Conservation (phyloP, 768 basidiomycete genomes). For the Rossbeevera mucosa region DNA sequence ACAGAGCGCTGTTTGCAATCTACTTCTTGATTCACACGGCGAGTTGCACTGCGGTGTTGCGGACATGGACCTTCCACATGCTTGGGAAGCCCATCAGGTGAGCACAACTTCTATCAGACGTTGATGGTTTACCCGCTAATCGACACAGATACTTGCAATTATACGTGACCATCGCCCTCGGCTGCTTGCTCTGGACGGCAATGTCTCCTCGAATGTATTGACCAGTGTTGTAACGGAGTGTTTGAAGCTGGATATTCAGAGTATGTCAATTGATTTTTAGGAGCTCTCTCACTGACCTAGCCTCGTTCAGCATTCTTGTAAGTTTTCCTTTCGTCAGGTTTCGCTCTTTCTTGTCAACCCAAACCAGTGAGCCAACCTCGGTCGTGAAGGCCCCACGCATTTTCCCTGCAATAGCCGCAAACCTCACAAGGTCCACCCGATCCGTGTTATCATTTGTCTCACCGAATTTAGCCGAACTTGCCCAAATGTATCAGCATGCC, state of each 20-base stretch:
- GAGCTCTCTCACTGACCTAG: slow-evolving; percentile 2
- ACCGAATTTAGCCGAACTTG: slow-evolving; percentile 82
- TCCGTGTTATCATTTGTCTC: slow-evolving; percentile 68
- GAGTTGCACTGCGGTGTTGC: slow-evolving; percentile 82
- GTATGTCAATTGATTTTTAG: slow-evolving; percentile 37
- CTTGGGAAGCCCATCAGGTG: slow-evolving; percentile 45
- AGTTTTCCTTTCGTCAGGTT: slow-evolving; percentile 21
- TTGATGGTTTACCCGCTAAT: neutral
- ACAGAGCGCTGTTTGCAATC: slow-evolving; percentile 80
- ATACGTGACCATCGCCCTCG: slow-evolving; percentile 47
- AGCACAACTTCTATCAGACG: neutral
- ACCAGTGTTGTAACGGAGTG: slow-evolving; percentile 50
- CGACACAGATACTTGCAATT: slow-evolving; percentile 45
- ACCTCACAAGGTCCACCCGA: slow-evolving; percentile 26
- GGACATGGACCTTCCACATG: slow-evolving; percentile 75
- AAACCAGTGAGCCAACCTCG: slow-evolving; percentile 86
- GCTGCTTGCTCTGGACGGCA: slow-evolving; percentile 74
- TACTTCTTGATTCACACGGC: slow-evolving; percentile 71
- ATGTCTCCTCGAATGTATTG: slow-evolving; percentile 56
- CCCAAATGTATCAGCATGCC: slow-evolving; percentile 50
- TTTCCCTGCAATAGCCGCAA: slow-evolving; percentile 53
- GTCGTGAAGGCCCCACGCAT: slow-evolving; percentile 72
- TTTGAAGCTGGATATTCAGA: slow-evolving; percentile 40
- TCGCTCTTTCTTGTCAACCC: slow-evolving; percentile 3
- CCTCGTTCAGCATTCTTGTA: slow-evolving; percentile 66